Percentiles rank a stretch among this genome's conserved stretches.
phyloP scores from a whole-genome alignment of 345 rosid species.

The Eucalyptus erythrocorys region DNA sequence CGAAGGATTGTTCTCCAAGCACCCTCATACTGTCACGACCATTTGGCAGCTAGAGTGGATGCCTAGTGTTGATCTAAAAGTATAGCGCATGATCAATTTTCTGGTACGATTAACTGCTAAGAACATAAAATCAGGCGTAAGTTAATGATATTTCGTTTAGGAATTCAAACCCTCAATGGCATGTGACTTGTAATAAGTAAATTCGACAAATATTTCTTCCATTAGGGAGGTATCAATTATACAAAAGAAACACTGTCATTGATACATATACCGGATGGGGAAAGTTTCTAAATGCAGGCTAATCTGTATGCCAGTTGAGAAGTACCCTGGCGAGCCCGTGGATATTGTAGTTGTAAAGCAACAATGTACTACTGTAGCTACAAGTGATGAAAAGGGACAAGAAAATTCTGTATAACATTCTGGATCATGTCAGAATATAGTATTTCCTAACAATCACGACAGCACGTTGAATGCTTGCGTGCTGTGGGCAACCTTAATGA shows the following conservation, averaged over 20 bases:
- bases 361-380: background rate
- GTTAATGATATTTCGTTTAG: background rate
- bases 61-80: background rate
- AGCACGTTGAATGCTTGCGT: constrained; percentile 39
- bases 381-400: background rate
- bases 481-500: constrained; percentile 68
- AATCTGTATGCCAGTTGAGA: background rate
- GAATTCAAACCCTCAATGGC: background rate
- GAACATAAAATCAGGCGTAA: background rate
- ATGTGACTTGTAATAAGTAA: background rate
- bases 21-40: background rate
- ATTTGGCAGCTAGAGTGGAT: background rate
- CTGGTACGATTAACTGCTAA: background rate
- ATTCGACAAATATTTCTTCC: background rate
- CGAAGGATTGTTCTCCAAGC: no score
- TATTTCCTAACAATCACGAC: constrained; percentile 16
- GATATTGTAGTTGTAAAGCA: background rate
- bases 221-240: background rate
- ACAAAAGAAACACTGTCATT: background rate
- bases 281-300: background rate
- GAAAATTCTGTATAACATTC: background rate
- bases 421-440: background rate
- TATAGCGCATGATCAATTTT: background rate
- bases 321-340: background rate
- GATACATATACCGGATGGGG: background rate